Base-by-base conservation (phyloP, 108 stramenopile species). In the Nannochloropsis gaditana region DNA sequence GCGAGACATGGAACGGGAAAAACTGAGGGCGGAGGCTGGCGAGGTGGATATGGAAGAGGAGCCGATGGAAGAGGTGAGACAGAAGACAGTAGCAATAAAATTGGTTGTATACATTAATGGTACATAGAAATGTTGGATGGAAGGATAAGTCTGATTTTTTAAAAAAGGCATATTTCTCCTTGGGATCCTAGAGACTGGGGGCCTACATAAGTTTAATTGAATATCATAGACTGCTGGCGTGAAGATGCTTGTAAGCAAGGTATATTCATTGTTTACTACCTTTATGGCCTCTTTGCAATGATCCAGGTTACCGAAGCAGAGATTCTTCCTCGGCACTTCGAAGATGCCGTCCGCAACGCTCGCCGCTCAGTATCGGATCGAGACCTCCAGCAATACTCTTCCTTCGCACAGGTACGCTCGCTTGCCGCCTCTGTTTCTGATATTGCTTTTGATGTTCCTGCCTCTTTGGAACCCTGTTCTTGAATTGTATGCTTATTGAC, bases 371-470 rank as follows among this genome's bases (percentile, higher is more conserved):
- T 99, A 1, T 95, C 94, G 3, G 99, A 99, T 89, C 90, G 96
- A 42, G 99, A 99, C 91, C 92, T 99, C 83, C 95, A 95, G 43
- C 97, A 99, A 89, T 99, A 99, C 91, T 97, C 99, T 9, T 95
- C 95, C 80, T 99, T 99, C 89, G 96, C 97, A 11, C 47, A 50
- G 47, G 47, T 50, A 11, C 31, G 31, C 31, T 31, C 31, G 31
- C 31, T 31, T 31, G 31, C 31, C 31, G 31, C 31, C 31, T 31
- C 31, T 31, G 31, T 31, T 31, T 31, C 31, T 31, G 31, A 31
- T 50, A 10, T 1, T 50, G 11, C 47, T 50, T 15, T 15, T 15
- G 0, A 0, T 15, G 10, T 0, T 15, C 47, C 47, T 50, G 11
- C 47, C 47, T 50, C 15, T 15, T 15, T 50, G 11, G 11, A 50